Evolutionary conservation across 345 rosid genomes (phyloP).

Genomic region (Sonneratia caseolaris): DNA sequence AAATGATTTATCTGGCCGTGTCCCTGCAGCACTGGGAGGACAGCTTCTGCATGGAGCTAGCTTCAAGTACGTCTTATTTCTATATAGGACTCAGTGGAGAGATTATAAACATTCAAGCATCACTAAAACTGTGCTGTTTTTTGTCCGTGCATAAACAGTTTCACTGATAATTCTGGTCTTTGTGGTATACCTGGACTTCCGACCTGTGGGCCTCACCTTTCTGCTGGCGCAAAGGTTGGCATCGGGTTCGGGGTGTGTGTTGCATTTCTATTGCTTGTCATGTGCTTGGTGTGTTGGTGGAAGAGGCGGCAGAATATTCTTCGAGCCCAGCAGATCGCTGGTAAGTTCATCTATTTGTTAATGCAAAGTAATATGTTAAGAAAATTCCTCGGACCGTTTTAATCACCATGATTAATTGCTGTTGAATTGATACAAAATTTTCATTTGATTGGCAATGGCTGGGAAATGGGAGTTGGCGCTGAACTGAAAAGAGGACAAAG

Average conservation of each 20-base stretch:
- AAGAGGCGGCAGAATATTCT: conserved; percentile 89
- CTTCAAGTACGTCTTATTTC: conserved; percentile 57
- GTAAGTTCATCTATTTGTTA: conserved; percentile 25
- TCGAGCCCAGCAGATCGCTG: conserved; percentile 74
- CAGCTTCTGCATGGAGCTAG: conserved; percentile 88
- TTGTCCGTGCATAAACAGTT: conserved; percentile 29
- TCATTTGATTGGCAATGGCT: background rate
- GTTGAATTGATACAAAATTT: background rate
- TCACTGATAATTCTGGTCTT: conserved; percentile 87
- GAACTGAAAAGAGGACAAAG: background rate
- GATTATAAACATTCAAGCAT: background rate
- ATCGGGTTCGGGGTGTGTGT: conserved; percentile 52
- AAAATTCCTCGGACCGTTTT: background rate
- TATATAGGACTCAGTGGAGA: background rate
- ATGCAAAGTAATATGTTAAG: background rate
- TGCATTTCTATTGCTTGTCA: conserved; percentile 42
- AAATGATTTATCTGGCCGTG: conserved; percentile 74
- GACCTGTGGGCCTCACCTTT: conserved; percentile 66
- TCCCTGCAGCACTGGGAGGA: conserved; percentile 87
- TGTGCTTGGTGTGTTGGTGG: conserved; percentile 64
- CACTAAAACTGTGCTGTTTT: background rate
- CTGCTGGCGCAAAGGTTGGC: conserved; percentile 76
- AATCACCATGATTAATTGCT: background rate
- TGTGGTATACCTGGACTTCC: conserved; percentile 96
- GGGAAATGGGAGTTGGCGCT: background rate